Conservation (phyloP, 202 grass and related monocot species). For the Zizania palustris region DNA sequence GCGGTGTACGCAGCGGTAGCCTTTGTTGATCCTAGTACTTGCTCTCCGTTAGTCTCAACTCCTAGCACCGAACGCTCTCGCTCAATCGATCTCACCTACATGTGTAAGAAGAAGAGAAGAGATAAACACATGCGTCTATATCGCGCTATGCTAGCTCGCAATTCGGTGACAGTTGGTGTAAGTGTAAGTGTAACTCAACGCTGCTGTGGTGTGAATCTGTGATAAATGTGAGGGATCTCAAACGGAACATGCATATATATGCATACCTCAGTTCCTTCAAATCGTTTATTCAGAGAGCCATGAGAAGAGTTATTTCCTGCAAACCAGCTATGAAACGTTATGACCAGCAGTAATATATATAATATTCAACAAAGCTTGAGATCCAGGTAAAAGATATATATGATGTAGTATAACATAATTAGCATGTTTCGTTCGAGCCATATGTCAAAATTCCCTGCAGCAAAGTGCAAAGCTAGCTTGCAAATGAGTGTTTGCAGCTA, state of each 20-base stretch:
- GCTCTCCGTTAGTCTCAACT: constrained; percentile 45
- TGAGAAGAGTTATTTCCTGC: constrained; percentile 40
- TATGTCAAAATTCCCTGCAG: neutral
- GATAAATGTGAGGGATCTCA: neutral
- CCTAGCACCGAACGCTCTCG: constrained; percentile 45
- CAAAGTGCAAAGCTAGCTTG: neutral
- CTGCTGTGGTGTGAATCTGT: neutral
- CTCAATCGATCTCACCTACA: constrained; percentile 51
- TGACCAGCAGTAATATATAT: too few relatives aligned
- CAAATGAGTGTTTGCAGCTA: neutral
- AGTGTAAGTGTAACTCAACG: neutral
- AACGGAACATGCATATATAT: constrained; percentile 8
- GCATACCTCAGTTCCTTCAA: constrained; percentile 31
- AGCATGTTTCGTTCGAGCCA: constrained; percentile 15
- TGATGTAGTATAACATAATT: neutral
- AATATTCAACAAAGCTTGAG: constrained; percentile 16
- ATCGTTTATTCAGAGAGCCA: constrained; percentile 33
- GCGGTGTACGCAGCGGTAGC: constrained; percentile 21
- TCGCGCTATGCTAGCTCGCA: too few relatives aligned
- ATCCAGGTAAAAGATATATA: neutral
- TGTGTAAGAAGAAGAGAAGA: constrained; percentile 13
- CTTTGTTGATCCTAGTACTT: constrained; percentile 50
- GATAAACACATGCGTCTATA: neutral
- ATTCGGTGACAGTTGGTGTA: too few relatives aligned
- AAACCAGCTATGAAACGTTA: constrained; percentile 51